A percentile compares a stretch with the other conserved stretches of the same genome.
Conservation (phyloP, 805 yeast species). For the Cyberlindnera veronae region DNA sequence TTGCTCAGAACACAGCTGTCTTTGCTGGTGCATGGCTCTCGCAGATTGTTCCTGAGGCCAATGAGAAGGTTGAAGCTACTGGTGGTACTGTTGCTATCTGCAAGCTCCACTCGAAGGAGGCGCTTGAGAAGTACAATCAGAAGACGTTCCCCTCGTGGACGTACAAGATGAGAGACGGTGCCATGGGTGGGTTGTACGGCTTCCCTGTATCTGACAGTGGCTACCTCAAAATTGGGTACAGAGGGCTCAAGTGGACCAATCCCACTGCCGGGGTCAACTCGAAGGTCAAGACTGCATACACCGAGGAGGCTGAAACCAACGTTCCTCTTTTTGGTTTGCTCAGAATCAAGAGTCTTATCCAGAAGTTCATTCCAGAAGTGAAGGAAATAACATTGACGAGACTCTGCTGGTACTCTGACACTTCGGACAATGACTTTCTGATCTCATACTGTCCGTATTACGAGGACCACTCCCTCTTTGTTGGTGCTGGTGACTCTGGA, state of each 20-base stretch:
- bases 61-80: conserved; percentile 28
- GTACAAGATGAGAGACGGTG: conserved; percentile 29
- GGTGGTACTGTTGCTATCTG: conserved; percentile 31
- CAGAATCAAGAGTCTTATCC: conserved; percentile 25
- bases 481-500: conserved; percentile 38
- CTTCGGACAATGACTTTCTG: conserved; percentile 33
- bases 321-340: conserved; percentile 30
- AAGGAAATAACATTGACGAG: conserved; percentile 23
- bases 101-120: conserved; percentile 21
- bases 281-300: conserved; percentile 27
- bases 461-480: conserved; percentile 28
- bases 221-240: conserved; percentile 29
- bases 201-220: conserved; percentile 29
- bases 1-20: conserved; percentile 6
- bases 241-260: conserved; percentile 32
- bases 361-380: conserved; percentile 28
- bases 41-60: conserved; percentile 29
- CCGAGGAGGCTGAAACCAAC: conserved; percentile 23
- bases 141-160: conserved; percentile 29
- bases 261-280: conserved; percentile 23
- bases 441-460: conserved; percentile 33
- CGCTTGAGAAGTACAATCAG: conserved; percentile 21
- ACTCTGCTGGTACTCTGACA: conserved; percentile 36
- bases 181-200: conserved; percentile 31
- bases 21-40: conserved; percentile 21